phyloP scores from a whole-genome alignment of 352 stramenopile genomes.

The Phytophthora quininea region DNA sequence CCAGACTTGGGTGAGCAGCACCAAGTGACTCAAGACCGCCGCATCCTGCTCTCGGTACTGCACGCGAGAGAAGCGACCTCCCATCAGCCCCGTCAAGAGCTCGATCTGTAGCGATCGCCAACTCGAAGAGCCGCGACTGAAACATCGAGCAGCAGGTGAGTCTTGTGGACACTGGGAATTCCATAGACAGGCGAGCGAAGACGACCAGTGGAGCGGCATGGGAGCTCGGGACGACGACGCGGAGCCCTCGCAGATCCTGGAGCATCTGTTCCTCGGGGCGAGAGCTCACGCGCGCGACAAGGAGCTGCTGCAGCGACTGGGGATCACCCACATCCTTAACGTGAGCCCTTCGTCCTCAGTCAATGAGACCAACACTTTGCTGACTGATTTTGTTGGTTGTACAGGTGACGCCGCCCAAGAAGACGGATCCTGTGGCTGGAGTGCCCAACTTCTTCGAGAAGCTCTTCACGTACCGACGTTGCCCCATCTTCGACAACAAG shows the following conservation, averaged over 20 bases:
- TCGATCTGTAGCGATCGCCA: background rate
- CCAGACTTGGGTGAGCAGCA: conserved; percentile 75
- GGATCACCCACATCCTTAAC: conserved; percentile 88
- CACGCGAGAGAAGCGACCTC: conserved; percentile 73
- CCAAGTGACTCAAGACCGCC: conserved; percentile 60
- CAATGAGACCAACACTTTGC: background rate
- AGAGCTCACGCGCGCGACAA: conserved; percentile 69
- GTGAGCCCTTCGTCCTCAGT: conserved; percentile 28
- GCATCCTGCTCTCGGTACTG: conserved; percentile 79
- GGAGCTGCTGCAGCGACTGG: conserved; percentile 56
- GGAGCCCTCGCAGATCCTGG: conserved; percentile 63
- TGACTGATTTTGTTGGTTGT: background rate
- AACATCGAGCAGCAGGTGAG: background rate
- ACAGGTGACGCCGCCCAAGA: conserved; percentile 81
- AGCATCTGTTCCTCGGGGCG: conserved; percentile 78
- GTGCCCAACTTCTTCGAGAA: conserved; percentile 93
- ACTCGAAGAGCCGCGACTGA: conserved; percentile 20
- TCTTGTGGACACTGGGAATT: background rate
- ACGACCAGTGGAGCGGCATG: background rate
- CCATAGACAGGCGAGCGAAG: background rate
- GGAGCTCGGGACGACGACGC: conserved; percentile 27
- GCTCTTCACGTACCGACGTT: conserved; percentile 79
- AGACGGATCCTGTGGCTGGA: conserved; percentile 79
- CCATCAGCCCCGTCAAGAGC: conserved; percentile 35
- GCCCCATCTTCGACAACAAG: conserved; percentile 90